Evolutionary conservation across 169 alveolate species (phyloP), one percentile per base, ranked within the genome.

Genomic region (Plasmodium gallinaceum): DNA sequence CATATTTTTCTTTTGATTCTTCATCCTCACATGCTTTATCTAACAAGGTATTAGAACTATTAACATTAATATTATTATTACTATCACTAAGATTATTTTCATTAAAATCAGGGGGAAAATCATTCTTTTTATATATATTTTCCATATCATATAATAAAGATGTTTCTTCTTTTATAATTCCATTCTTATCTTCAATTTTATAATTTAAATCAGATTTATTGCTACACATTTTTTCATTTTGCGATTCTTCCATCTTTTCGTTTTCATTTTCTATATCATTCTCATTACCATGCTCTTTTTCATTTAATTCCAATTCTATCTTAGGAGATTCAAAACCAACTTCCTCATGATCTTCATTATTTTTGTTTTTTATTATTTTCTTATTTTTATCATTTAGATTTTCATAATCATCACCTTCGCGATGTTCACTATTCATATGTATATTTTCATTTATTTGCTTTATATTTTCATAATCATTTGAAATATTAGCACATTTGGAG

Each of bases 1-100:
- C 74, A 57, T 58, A 48, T 14, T 43, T 51, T 8, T 65, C 89
- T n/a, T 76, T 66, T 42, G 61, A 60, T 14, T 75, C 74, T 24
- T 64, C 89, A 24, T 64, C 42, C 12, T 20, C 64, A 78, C 22
- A 70, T 6, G 6, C 14, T 48, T 22, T 51, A 32, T 14, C 60
- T 48, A 37, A 20, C 20, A 16, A 16, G 52, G 48, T 60, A 8
- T 20, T 26, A 26, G 18, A 0, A n/a, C 16, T 46, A n/a, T 20
- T 39, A 22, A n/a, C 39, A 16, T 22, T 26, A 39, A 16, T 12
- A 37, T 76, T 76, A 52, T 48, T 61, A 57, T 54, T 32, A 73
- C 8, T 69, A n/a, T 16, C 5, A 20, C 22, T 7, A 32, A 26
- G 7, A 14, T 73, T 73, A 22, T 61, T 60, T 57, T 72, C 86